phyloP scores from a whole-genome alignment of 805 yeast species.

The Starmerella asiatica region DNA sequence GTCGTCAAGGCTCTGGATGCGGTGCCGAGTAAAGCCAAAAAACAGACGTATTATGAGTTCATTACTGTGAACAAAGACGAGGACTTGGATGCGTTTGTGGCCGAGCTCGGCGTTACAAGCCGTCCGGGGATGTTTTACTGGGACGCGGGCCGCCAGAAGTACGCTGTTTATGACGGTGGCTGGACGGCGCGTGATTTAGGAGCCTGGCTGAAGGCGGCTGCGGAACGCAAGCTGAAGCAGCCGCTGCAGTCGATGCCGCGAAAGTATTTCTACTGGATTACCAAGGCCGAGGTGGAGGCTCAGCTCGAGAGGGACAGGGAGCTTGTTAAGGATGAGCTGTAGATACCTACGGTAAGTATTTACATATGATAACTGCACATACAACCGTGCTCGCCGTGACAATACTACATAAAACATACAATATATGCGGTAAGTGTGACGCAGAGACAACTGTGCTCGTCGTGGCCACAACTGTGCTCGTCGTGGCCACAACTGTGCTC shows the following conservation, averaged over 20 bases:
- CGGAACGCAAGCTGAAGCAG: slow-evolving; percentile 9
- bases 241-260: too few species aligned
- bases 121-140: slow-evolving; percentile 16
- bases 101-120: slow-evolving; percentile 11
- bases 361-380: too few species aligned
- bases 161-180: slow-evolving; percentile 4
- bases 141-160: slow-evolving; percentile 11
- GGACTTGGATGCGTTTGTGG: slow-evolving; percentile 11
- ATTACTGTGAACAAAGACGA: slow-evolving; percentile 9
- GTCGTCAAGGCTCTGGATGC: slow-evolving; percentile 11
- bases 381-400: too few species aligned
- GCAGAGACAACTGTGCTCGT: too few species aligned
- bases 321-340: slow-evolving; percentile 13
- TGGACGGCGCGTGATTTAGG: slow-evolving; percentile 9
- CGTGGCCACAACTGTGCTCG: too few species aligned
- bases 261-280: slow-evolving; percentile 16
- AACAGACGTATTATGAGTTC: slow-evolving; percentile 14
- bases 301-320: slow-evolving; percentile 7
- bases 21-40: slow-evolving; percentile 8
- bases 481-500: too few species aligned
- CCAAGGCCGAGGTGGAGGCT: slow-evolving; percentile 16
- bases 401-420: too few species aligned
- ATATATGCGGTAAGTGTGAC: too few species aligned
- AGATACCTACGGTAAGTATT: not conserved
- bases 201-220: slow-evolving; percentile 4